Evolutionary conservation across 2,329 filamentous ascomycete species (phyloP).

Genomic region (Trichocomaceae sp.): DNA sequence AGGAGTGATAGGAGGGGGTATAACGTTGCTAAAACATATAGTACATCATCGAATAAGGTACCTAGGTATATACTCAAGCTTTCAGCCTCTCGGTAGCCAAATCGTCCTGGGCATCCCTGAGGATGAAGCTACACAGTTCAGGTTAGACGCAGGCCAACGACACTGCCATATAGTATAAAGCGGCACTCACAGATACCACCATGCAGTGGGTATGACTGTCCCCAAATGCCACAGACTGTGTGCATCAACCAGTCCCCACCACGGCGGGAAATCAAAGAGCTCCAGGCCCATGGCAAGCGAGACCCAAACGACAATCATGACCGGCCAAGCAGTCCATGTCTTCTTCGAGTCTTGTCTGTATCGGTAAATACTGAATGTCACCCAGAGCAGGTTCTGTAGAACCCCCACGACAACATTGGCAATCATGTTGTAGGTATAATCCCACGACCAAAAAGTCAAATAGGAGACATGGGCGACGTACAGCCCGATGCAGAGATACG

Average conservation of each 20-base stretch:
- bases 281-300: slow-evolving; percentile 92
- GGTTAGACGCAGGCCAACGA: slow-evolving; percentile 17
- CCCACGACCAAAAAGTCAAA: slow-evolving; percentile 78
- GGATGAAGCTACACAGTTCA: slow-evolving; percentile 60
- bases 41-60: background rate
- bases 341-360: slow-evolving; percentile 62
- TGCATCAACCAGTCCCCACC: slow-evolving; percentile 76
- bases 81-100: slow-evolving; percentile 68
- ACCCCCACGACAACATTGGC: slow-evolving; percentile 81
- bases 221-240: slow-evolving; percentile 95
- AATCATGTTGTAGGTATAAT: slow-evolving; percentile 97
- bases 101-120: slow-evolving; percentile 80
- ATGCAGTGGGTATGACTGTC: slow-evolving; percentile 76
- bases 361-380: slow-evolving; percentile 67
- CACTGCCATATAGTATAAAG: background rate
- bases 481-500: slow-evolving; percentile 59
- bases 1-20: too few relatives aligned
- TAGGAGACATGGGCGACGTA: slow-evolving; percentile 76
- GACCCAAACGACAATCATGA: slow-evolving; percentile 85
- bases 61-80: slow-evolving; percentile 38
- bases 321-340: slow-evolving; percentile 82
- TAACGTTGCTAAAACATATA: too few relatives aligned
- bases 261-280: slow-evolving; percentile 85
- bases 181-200: slow-evolving; percentile 85
- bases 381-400: slow-evolving; percentile 78